Evolutionary conservation across 2,329 filamentous ascomycete species (phyloP), one percentile per base, ranked within the genome.

Genomic region (Aspergillus amoenus): DNA sequence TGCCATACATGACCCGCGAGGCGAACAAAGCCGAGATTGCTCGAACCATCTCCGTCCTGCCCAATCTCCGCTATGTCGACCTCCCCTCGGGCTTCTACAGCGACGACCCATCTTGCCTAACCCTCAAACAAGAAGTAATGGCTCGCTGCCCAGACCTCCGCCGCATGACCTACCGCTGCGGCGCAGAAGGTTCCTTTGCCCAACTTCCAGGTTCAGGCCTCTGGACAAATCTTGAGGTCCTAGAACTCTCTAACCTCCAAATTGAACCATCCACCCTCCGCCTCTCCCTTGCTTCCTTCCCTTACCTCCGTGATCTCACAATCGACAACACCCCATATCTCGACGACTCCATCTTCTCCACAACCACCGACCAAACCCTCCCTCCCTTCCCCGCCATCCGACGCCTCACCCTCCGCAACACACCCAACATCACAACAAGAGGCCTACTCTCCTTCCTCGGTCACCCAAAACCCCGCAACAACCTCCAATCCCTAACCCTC

Each of bases 1-100:
- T 91, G 58, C 91, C 93, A 6, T 97, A 96, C 74, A 97, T 97
- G 93, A 88, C 93, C 53, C 87, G 93, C 57, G 91, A 97, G 77
- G 90, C 90, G 1, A 89, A 84, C 71, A 91, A 94, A 71, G 84
- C 89, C 53, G 90, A 93, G 61, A 83, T 97, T 48, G 93, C 93
- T 9, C 86, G 92, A 50, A 91, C 90, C 24, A 88, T 97, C 47
- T 91, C 91, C 39, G 89, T 93, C 22, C 82, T 93, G 43, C 90
- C 91, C 30, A 92, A 93, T 68, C 79, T 97, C 44, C 88, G 85
- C 71, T 97, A 94, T 72, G 88, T 96, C 64, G 93, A 97, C 74
- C 82, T 97, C 7, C 93, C 93, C 4, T 89, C 94, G 63, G 93
- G 91, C 49, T 85, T 96, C 72, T 97, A 88, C 76, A 85, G 83